These are phyloP conservation scores for Cyberlindnera xylosilytica DNA, from an alignment of 805 yeast species.

Conservation along the genomic window DNA sequence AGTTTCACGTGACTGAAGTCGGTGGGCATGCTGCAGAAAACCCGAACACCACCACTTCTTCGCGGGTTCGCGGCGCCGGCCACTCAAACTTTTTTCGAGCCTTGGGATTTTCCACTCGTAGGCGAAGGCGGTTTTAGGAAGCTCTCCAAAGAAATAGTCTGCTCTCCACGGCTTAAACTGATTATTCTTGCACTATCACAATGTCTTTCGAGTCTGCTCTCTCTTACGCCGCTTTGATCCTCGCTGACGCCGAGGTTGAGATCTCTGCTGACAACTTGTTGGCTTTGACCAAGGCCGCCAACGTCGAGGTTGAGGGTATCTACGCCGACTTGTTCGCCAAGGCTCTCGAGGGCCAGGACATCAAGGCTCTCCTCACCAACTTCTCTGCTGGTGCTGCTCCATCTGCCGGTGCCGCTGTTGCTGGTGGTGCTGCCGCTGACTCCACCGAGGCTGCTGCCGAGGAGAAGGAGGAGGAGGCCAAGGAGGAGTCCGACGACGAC, in stretches of 20 bases:
- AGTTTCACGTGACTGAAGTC: conserved; percentile 7
- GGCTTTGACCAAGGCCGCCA: conserved; percentile 78
- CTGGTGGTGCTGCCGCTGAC: conserved; percentile 58
- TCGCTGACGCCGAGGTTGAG: conserved; percentile 90
- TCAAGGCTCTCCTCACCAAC: conserved; percentile 73
- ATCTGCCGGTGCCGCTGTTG: conserved; percentile 62
- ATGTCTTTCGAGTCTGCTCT: conserved; percentile 79
- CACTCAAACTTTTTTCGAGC: conserved; percentile 9
- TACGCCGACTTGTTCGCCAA: conserved; percentile 89
- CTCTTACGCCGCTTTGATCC: conserved; percentile 90
- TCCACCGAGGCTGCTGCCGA: conserved; percentile 65
- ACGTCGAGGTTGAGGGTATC: conserved; percentile 74
- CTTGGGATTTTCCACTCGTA: conserved; percentile 3
- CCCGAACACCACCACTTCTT: conserved; percentile 9
- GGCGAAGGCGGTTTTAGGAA: neutral
- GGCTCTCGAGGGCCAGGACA: conserved; percentile 81
- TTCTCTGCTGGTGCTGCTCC: conserved; percentile 73
- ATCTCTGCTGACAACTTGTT: conserved; percentile 80
- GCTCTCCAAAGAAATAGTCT: conserved; percentile 29
- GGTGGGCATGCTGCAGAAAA: too few species aligned
- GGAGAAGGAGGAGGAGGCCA: conserved; percentile 53
- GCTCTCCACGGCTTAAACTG: conserved; percentile 31
- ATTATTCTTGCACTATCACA: conserved; percentile 30
- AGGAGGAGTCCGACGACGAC: conserved; percentile 67
- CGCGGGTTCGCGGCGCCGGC: neutral